A percentile compares a stretch with the other conserved stretches of the same genome.
Evolutionary conservation across 257 asterid species (phyloP).

Genomic region (Gynochthodes officinalis): DNA sequence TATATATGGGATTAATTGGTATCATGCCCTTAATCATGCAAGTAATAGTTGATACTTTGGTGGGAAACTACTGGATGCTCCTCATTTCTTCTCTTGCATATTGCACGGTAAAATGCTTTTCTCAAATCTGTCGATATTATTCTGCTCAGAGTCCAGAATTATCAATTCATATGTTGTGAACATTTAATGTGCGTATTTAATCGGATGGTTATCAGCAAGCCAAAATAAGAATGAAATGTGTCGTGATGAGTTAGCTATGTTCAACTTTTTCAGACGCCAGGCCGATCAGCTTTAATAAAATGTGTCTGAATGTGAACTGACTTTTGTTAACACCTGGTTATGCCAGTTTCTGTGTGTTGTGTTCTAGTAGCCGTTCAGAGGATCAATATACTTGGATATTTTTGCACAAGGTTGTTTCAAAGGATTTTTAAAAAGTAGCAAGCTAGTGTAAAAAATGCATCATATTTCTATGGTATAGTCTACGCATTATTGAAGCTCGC

Average conservation of each 20-base stretch:
- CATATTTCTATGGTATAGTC: too few species aligned
- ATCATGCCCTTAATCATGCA: slow-evolving; percentile 16
- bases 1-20: slow-evolving; percentile 7
- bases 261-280: neutral
- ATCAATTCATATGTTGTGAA: too few species aligned
- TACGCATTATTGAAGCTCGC: too few species aligned
- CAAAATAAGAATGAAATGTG: neutral
- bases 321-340: too few species aligned
- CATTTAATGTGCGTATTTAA: neutral
- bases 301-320: too few species aligned
- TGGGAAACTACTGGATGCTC: slow-evolving; percentile 25
- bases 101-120: slow-evolving; percentile 19
- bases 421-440: too few species aligned
- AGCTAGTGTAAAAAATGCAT: too few species aligned
- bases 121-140: neutral
- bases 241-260: neutral
- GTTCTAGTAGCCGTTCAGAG: too few species aligned
- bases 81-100: slow-evolving; percentile 17
- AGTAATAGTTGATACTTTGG: slow-evolving; percentile 14
- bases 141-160: neutral
- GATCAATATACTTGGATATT: too few species aligned
- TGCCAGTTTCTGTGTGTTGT: too few species aligned
- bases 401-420: too few species aligned
- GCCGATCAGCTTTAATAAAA: too few species aligned
- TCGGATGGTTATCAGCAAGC: neutral